These are phyloP conservation scores for Aureobasidium namibiae DNA, from an alignment of 2,329 filamentous ascomycete genomes.

Conservation along the genomic window DNA sequence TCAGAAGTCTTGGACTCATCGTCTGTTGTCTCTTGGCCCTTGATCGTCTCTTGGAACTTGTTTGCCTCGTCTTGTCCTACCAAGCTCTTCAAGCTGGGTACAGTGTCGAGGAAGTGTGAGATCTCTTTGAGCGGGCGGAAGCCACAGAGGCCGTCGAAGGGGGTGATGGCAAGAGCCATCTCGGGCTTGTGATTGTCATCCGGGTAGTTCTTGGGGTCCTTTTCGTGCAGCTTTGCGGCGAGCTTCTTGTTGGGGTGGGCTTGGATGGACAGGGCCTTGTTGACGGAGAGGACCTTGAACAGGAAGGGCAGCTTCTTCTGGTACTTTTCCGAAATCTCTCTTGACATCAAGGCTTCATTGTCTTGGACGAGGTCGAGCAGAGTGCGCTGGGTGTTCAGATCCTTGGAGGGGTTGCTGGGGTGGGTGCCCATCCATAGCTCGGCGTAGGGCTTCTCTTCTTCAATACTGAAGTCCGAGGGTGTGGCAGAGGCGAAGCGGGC, in stretches of 20 bases:
- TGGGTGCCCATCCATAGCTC: conserved; percentile 99
- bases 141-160: conserved; percentile 91
- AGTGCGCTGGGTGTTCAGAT: conserved; percentile 72
- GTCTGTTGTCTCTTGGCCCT: conserved; percentile 43
- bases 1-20: conserved; percentile 36
- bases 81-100: conserved; percentile 44
- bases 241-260: conserved; percentile 68
- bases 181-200: conserved; percentile 99
- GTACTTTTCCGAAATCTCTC: conserved; percentile 65
- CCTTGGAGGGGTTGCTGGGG: conserved; percentile 88
- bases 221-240: conserved; percentile 77
- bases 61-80: conserved; percentile 40
- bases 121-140: conserved; percentile 87
- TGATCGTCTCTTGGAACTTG: conserved; percentile 38
- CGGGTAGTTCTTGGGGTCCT: conserved; percentile 89
- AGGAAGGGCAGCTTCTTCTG: conserved; percentile 82
- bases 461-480: conserved; percentile 65
- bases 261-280: conserved; percentile 93
- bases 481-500: conserved; percentile 86
- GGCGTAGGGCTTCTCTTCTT: conserved; percentile 85
- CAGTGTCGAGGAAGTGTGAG: conserved; percentile 65
- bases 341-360: conserved; percentile 73
- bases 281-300: conserved; percentile 95
- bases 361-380: conserved; percentile 81
- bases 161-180: conserved; percentile 96